These are phyloP conservation scores for Venturia aucupariae DNA, from an alignment of 2,329 filamentous ascomycete genomes.

Conservation along the genomic window DNA sequence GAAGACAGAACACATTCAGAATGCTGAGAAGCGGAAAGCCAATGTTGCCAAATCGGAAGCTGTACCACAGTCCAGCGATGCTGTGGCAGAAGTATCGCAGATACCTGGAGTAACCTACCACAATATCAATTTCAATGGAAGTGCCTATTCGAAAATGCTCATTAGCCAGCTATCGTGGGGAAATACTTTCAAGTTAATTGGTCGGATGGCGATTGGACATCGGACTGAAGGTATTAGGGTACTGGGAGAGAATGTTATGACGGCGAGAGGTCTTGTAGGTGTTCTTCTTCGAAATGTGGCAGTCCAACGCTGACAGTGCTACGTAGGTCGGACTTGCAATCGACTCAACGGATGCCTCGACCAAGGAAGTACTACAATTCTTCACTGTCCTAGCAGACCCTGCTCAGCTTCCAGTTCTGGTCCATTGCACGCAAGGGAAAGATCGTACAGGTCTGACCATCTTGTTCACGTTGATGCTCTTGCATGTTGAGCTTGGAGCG, in stretches of 20 bases:
- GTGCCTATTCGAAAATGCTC: slow-evolving; percentile 58
- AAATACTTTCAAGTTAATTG: slow-evolving; percentile 53
- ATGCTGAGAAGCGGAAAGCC: slow-evolving; percentile 51
- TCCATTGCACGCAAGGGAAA: slow-evolving; percentile 87
- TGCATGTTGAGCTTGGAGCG: slow-evolving; percentile 47
- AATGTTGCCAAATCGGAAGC: slow-evolving; percentile 35
- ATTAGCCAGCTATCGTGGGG: slow-evolving; percentile 59
- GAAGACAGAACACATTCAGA: slow-evolving; percentile 66
- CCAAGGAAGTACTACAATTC: slow-evolving; percentile 48
- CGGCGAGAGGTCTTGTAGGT: slow-evolving; percentile 52
- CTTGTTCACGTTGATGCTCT: slow-evolving; percentile 56
- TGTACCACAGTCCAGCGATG: slow-evolving; percentile 37
- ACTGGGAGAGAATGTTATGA: slow-evolving; percentile 61
- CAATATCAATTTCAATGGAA: slow-evolving; percentile 66
- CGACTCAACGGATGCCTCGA: slow-evolving; percentile 61
- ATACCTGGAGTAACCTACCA: slow-evolving; percentile 56
- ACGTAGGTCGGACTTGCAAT: slow-evolving; percentile 51
- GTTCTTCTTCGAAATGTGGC: neutral
- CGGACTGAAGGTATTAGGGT: slow-evolving; percentile 61
- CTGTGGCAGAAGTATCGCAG: slow-evolving; percentile 46
- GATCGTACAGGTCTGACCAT: slow-evolving; percentile 70
- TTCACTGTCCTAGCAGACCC: slow-evolving; percentile 42
- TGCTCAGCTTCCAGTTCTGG: slow-evolving; percentile 51
- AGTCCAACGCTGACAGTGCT: slow-evolving; percentile 16
- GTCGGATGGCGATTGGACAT: slow-evolving; percentile 56